These are phyloP conservation scores for Colletotrichum liaoningense DNA, from an alignment of 2,329 filamentous ascomycete species.

Conservation along the genomic window DNA sequence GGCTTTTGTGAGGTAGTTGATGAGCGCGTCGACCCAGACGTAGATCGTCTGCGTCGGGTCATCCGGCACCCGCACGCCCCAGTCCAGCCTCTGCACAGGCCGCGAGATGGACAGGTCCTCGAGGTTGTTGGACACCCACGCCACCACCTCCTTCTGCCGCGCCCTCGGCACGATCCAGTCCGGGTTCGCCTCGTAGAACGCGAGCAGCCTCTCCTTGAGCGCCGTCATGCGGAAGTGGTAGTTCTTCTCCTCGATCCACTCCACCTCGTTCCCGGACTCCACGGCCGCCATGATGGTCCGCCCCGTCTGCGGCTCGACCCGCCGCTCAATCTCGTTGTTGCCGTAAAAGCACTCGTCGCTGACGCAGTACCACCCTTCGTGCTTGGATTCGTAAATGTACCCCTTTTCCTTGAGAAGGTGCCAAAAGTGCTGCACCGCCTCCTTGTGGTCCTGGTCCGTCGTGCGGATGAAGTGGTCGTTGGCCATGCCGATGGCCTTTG, in stretches of 20 bases:
- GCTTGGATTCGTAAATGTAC: constrained; percentile 85
- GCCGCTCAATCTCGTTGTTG: constrained; percentile 76
- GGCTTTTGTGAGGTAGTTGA: constrained; percentile 91
- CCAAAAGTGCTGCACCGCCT: constrained; percentile 93
- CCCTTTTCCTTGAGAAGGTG: constrained; percentile 78
- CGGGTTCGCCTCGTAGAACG: constrained; percentile 83
- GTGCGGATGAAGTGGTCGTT: constrained; percentile 94
- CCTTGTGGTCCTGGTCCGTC: constrained; percentile 83
- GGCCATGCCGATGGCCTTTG: constrained; percentile 74
- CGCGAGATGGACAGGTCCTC: constrained; percentile 91
- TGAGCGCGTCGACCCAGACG: constrained; percentile 95
- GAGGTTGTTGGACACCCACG: constrained; percentile 81
- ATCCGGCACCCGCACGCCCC: constrained; percentile 90
- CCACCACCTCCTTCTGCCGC: constrained; percentile 82
- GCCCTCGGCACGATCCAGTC: constrained; percentile 78
- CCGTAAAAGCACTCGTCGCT: constrained; percentile 98
- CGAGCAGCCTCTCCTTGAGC: constrained; percentile 81
- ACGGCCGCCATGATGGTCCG: constrained; percentile 83
- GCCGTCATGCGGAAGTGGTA: constrained; percentile 94
- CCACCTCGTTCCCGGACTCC: constrained; percentile 92
- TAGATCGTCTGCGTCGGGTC: constrained; percentile 93
- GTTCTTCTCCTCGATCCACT: constrained; percentile 93
- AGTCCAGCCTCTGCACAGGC: constrained; percentile 79
- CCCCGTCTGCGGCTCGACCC: constrained; percentile 83
- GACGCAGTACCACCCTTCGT: constrained; percentile 96